These are phyloP conservation scores for Tubosaeta sp. DNA, from an alignment of 768 basidiomycete species.

Conservation along the genomic window DNA sequence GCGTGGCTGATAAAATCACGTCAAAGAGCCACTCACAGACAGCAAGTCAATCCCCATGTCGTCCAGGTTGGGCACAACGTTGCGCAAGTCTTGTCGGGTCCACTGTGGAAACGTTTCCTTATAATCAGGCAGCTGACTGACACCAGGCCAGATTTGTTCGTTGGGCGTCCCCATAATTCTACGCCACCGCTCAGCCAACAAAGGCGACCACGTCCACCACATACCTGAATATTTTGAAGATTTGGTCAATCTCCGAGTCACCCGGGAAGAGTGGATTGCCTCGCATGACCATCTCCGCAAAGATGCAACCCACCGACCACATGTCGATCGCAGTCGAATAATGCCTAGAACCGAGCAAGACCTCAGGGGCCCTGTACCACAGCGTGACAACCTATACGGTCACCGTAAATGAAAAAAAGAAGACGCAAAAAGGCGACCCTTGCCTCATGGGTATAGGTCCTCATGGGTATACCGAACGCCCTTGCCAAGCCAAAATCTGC, in stretches of 20 bases:
- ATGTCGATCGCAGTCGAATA: conserved; percentile 98
- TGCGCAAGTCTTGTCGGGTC: conserved; percentile 68
- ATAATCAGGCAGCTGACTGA: conserved; percentile 86
- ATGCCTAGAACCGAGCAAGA: conserved; percentile 90
- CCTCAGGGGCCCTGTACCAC: conserved; percentile 99
- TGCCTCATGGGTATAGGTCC: conserved; percentile 99
- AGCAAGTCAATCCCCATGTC: conserved; percentile 76
- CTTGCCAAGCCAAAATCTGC: conserved; percentile 96
- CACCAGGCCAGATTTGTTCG: conserved; percentile 90
- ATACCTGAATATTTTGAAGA: conserved; percentile 98
- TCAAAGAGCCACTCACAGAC: conserved; percentile 41
- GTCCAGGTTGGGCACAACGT: conserved; percentile 67
- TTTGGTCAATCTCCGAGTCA: conserved; percentile 99
- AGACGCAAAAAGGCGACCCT: conserved; percentile 15
- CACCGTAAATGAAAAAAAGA: conserved; percentile 8
- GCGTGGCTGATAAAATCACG: not conserved
- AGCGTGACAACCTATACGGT: conserved; percentile 85
- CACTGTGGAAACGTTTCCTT: conserved; percentile 97
- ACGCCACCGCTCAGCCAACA: conserved; percentile 5
- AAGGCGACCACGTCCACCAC: not conserved
- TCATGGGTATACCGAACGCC: conserved; percentile 96
- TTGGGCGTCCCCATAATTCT: conserved; percentile 94
- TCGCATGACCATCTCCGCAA: conserved; percentile 97
- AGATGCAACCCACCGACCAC: conserved; percentile 99
- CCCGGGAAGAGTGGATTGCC: conserved; percentile 93